Conservation (phyloP, 345 rosid species). For the Durio zibethinus region DNA sequence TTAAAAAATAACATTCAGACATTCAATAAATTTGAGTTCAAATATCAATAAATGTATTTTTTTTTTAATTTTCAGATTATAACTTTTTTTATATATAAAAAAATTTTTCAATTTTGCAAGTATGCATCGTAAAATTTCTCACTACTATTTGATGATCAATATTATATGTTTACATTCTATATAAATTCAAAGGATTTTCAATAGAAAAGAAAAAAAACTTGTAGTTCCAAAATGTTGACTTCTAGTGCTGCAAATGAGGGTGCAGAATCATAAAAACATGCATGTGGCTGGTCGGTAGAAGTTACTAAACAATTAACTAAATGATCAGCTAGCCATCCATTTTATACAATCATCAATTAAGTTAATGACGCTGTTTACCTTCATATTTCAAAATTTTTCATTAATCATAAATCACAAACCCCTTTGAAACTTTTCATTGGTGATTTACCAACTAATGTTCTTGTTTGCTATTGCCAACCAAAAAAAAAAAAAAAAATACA, state of each 20-base stretch:
- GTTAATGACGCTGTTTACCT: not conserved
- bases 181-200: not conserved
- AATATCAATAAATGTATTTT: too few species aligned
- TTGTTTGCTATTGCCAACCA: not conserved
- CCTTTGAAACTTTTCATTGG: not conserved
- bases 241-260: not conserved
- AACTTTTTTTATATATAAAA: too few species aligned
- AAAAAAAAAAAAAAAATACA: not conserved
- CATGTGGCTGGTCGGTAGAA: not conserved
- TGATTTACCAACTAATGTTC: not conserved
- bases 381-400: not conserved
- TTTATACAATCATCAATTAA: not conserved
- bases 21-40: too few species aligned
- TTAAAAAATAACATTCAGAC: too few species aligned
- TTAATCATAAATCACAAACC: not conserved
- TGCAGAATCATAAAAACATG: not conserved
- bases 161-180: not conserved
- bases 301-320: not conserved
- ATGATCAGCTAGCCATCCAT: not conserved
- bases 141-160: not conserved
- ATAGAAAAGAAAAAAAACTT: not conserved
- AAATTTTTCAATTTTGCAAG: too few species aligned
- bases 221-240: constrained; percentile 1
- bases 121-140: not conserved
- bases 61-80: too few species aligned